Evolutionary conservation across 352 stramenopile species (phyloP).

Genomic region (Phytophthora macrochlamydospora): DNA sequence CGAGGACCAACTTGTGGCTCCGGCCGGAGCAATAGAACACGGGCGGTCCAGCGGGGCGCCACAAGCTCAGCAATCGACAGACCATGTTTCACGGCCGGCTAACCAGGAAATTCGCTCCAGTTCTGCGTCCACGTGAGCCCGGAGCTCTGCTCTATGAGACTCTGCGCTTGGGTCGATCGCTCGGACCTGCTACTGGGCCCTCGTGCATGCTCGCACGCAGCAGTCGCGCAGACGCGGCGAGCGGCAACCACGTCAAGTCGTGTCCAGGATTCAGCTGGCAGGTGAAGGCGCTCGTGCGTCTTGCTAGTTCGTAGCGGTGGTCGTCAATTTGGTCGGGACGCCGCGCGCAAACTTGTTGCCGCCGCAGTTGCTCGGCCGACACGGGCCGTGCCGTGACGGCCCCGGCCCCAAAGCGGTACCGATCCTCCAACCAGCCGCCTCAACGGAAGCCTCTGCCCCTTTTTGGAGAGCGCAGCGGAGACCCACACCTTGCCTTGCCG

Average conservation of each 20-base stretch:
- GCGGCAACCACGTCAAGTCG: constrained; percentile 24
- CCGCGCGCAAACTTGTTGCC: background rate
- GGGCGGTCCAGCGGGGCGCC: constrained; percentile 10
- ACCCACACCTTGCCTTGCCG: background rate
- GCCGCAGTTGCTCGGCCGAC: too few relatives aligned
- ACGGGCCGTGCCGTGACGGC: too few relatives aligned
- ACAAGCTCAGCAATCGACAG: constrained; percentile 26
- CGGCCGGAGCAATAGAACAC: constrained; percentile 12
- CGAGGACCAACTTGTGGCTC: constrained; percentile 24
- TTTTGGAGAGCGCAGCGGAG: constrained; percentile 2
- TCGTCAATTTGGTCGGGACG: background rate
- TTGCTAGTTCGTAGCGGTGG: constrained; percentile 3
- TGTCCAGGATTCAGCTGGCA: constrained; percentile 25
- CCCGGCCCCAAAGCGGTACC: background rate
- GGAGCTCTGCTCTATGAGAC: too few relatives aligned
- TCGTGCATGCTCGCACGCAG: background rate
- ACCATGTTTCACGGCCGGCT: background rate
- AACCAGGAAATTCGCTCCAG: constrained; percentile 1
- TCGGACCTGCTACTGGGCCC: too few relatives aligned
- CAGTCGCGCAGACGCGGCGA: constrained; percentile 17
- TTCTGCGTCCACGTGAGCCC: constrained; percentile 2
- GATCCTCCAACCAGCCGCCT: constrained; percentile 11
- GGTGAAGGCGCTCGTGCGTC: constrained; percentile 1
- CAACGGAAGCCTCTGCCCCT: constrained; percentile 15
- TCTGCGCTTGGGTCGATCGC: background rate